These are phyloP conservation scores for Meyerozyma smithsonii DNA, from an alignment of 1,139 yeast genomes.

Conservation along the genomic window DNA sequence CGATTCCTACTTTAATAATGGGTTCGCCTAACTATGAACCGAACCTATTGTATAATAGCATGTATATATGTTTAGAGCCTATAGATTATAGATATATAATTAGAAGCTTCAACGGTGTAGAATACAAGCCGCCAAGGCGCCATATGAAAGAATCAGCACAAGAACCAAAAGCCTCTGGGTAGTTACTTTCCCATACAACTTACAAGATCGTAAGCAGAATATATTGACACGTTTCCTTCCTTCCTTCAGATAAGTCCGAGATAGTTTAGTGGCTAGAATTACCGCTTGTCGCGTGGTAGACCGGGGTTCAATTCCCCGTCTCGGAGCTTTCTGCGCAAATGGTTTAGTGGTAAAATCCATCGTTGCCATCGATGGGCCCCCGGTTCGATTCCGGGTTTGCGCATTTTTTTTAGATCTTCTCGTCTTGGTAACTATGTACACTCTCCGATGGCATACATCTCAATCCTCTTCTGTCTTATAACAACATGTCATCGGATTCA, in stretches of 20 bases:
- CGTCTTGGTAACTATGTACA: not conserved
- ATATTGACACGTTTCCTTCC: not conserved
- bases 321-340: slow-evolving; percentile 3
- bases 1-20: slow-evolving; percentile 20
- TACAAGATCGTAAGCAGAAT: too few relatives aligned
- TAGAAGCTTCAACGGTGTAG: not conserved
- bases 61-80: not conserved
- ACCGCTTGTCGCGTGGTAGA: slow-evolving; percentile 4
- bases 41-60: not conserved
- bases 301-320: slow-evolving; percentile 4
- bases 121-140: too few relatives aligned
- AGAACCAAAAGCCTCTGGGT: too few relatives aligned
- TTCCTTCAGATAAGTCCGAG: slow-evolving; percentile 2
- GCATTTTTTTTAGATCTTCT: not conserved
- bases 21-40: not conserved
- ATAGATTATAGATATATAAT: not conserved
- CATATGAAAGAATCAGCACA: too few relatives aligned
- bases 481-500: not conserved
- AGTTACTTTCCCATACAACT: too few relatives aligned
- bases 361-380: slow-evolving; percentile 4
- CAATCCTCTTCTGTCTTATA: not conserved
- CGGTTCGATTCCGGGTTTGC: slow-evolving; percentile 4
- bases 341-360: slow-evolving; percentile 4
- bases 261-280: slow-evolving; percentile 4
- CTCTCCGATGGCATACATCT: not conserved